Evolutionary conservation across 2,329 filamentous ascomycete species (phyloP).

Genomic region (Xylaria sp.): DNA sequence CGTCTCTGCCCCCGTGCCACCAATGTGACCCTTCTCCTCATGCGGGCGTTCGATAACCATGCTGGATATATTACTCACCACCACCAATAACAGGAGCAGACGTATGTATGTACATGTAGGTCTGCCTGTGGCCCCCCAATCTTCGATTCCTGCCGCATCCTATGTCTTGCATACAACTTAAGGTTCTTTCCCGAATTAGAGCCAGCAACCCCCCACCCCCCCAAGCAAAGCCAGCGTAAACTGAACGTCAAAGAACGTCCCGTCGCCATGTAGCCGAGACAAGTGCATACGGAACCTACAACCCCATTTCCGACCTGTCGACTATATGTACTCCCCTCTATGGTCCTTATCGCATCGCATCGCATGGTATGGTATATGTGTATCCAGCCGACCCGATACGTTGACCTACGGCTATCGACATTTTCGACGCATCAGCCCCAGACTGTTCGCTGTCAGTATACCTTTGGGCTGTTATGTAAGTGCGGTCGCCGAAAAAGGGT

Average conservation of each 20-base stretch:
- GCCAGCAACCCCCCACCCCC: no score
- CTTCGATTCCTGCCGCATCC: slow-evolving; percentile 9
- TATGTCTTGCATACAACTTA: slow-evolving; percentile 12
- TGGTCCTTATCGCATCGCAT: neutral
- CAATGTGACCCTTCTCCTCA: neutral
- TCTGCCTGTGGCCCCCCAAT: neutral
- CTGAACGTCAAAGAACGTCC: neutral
- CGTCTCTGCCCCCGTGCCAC: neutral
- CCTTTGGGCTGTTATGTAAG: neutral
- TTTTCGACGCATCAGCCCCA: neutral
- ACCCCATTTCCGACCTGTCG: neutral
- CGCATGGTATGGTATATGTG: neutral
- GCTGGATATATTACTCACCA: neutral
- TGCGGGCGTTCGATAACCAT: neutral
- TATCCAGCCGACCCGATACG: slow-evolving; percentile 8
- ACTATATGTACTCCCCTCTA: neutral
- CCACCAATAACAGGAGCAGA: neutral
- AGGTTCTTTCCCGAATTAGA: slow-evolving; percentile 7
- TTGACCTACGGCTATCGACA: slow-evolving; percentile 8
- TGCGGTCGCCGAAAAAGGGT: no score
- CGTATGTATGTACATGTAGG: neutral
- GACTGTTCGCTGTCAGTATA: neutral
- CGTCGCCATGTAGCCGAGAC: neutral
- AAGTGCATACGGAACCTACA: slow-evolving; percentile 1
- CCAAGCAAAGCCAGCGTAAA: neutral